These are phyloP conservation scores for Novakomyces olei DNA, from an alignment of 805 yeast species.

Conservation along the genomic window DNA sequence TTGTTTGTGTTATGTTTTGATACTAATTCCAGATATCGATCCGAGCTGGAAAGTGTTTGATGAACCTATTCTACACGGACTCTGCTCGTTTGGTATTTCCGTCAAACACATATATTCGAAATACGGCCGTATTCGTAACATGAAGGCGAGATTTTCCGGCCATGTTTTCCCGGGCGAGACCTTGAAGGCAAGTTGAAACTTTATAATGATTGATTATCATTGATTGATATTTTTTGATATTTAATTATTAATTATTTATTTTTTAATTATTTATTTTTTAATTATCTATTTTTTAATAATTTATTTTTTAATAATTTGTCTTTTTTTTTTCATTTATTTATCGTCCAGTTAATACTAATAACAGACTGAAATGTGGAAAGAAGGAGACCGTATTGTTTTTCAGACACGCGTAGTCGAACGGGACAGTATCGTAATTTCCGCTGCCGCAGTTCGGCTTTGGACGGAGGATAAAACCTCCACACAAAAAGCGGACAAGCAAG, in stretches of 20 bases:
- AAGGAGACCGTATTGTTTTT: slow-evolving; percentile 47
- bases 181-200: no score
- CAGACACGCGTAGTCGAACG: slow-evolving; percentile 67
- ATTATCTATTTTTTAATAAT: no score
- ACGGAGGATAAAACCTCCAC: slow-evolving; percentile 6
- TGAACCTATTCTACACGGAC: slow-evolving; percentile 78
- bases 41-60: slow-evolving; percentile 72
- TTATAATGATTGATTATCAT: no score
- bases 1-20: no score
- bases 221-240: no score
- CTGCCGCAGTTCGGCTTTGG: slow-evolving; percentile 56
- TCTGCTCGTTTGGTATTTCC: slow-evolving; percentile 66
- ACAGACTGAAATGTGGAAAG: slow-evolving; percentile 68
- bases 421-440: slow-evolving; percentile 53
- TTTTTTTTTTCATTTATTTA: no score
- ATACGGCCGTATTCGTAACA: slow-evolving; percentile 61
- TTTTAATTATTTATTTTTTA: no score
- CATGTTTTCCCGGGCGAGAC: slow-evolving; percentile 91
- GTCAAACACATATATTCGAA: slow-evolving; percentile 56
- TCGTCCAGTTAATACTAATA: no score
- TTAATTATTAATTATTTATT: no score
- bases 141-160: slow-evolving; percentile 76
- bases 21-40: no score
- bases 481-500: neutral
- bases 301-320: no score